Conservation (phyloP, 2,329 filamentous ascomycete species). For the Xylaria sp. region DNA sequence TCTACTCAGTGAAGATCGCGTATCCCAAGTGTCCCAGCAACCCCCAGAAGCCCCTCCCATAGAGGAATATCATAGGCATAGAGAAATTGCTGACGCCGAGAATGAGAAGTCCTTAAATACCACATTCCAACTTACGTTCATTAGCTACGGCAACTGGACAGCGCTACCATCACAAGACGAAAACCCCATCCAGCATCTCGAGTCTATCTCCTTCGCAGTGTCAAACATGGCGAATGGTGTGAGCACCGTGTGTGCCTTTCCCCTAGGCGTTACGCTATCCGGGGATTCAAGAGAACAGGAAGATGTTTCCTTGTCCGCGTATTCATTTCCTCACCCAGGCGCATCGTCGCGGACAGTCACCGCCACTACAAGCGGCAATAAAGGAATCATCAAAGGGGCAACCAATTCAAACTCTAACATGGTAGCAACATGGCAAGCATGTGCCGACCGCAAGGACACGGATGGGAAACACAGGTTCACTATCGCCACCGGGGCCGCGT, state of each 20-base stretch:
- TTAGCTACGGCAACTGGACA: constrained; percentile 34
- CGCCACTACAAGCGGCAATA: no score
- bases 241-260: constrained; percentile 32
- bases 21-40: no score
- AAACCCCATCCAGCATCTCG: constrained; percentile 23
- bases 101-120: constrained; percentile 9
- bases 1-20: not conserved
- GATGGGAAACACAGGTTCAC: constrained; percentile 35
- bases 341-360: not conserved
- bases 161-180: constrained; percentile 26
- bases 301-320: not conserved
- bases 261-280: constrained; percentile 21
- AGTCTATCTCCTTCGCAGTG: constrained; percentile 33
- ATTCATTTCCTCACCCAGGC: not conserved
- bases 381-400: no score
- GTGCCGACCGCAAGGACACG: constrained; percentile 34
- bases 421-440: constrained; percentile 27
- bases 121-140: constrained; percentile 18
- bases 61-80: not conserved
- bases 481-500: constrained; percentile 33
- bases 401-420: not conserved
- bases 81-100: not conserved
- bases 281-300: not conserved
- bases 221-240: constrained; percentile 30
- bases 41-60: not conserved